Percentiles rank a stretch among this genome's conserved stretches.
These are phyloP conservation scores for Quercus rubra DNA, from an alignment of 306 rosid species.

Conservation along the genomic window DNA sequence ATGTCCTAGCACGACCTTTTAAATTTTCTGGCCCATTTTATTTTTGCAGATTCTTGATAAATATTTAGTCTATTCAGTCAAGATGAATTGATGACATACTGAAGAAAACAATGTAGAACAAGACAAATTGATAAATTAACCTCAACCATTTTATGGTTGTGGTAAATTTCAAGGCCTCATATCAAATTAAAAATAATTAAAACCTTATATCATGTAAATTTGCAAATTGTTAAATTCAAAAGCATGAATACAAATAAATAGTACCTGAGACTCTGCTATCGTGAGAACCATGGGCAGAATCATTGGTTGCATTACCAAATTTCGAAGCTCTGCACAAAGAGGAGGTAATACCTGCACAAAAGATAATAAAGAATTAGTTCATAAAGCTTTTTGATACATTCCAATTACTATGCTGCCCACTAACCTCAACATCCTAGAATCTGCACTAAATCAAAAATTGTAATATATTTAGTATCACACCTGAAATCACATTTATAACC, in stretches of 20 bases:
- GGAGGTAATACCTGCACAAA: slow-evolving; percentile 90
- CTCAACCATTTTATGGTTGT: no score
- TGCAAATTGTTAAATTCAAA: not conserved
- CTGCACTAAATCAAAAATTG: not conserved
- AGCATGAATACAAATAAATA: not conserved
- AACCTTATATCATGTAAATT: not conserved
- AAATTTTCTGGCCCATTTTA: not conserved
- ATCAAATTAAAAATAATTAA: not conserved
- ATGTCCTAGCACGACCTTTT: not conserved
- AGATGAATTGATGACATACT: not conserved
- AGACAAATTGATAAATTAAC: not conserved
- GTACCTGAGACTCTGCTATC: slow-evolving; percentile 98
- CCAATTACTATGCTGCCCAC: not conserved
- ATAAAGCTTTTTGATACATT: not conserved
- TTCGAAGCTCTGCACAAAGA: slow-evolving; percentile 97
- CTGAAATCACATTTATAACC: not conserved
- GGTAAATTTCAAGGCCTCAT: not conserved
- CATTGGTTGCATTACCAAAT: slow-evolving; percentile 96
- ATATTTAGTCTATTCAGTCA: not conserved
- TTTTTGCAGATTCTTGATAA: not conserved
- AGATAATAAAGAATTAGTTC: slow-evolving; percentile 22
- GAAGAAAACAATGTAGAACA: not conserved
- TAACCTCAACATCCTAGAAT: not conserved
- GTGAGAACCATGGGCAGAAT: slow-evolving; percentile 98
- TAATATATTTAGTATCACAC: not conserved